phyloP scores from a whole-genome alignment of 2,329 filamentous ascomycete species.

The Aspergillus cejpii region DNA sequence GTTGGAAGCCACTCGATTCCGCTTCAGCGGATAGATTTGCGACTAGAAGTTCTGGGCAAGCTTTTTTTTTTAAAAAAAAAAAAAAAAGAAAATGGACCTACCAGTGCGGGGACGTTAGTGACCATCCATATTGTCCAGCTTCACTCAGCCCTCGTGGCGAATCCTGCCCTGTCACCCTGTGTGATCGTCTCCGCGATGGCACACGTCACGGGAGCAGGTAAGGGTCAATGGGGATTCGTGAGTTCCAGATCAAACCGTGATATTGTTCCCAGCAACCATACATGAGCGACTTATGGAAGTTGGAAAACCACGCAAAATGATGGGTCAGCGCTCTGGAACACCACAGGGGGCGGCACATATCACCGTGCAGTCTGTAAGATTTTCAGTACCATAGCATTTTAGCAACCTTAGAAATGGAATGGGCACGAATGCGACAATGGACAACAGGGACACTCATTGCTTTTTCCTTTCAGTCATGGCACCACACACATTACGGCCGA shows the following conservation, averaged over 20 bases:
- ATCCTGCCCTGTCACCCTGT: background rate
- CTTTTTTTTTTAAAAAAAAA: no score
- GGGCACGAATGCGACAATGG: background rate
- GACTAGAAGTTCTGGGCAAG: background rate
- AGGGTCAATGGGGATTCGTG: background rate
- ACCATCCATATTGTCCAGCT: background rate
- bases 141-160: background rate
- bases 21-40: slow-evolving; percentile 55
- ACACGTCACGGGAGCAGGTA: background rate
- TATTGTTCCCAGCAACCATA: background rate
- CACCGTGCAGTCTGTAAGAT: background rate
- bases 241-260: background rate
- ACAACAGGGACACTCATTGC: background rate
- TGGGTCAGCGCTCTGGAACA: background rate
- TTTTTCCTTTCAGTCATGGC: background rate
- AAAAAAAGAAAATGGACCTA: no score
- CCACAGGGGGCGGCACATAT: background rate
- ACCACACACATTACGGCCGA: background rate
- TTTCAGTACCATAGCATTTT: background rate
- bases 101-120: background rate
- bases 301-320: background rate
- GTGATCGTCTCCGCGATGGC: background rate
- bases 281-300: background rate
- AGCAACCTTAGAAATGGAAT: background rate
- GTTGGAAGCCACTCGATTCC: slow-evolving; percentile 79